These are phyloP conservation scores for Coemansia sp. DNA, from an alignment of 192 early-diverging fungal genomes.

Conservation along the genomic window DNA sequence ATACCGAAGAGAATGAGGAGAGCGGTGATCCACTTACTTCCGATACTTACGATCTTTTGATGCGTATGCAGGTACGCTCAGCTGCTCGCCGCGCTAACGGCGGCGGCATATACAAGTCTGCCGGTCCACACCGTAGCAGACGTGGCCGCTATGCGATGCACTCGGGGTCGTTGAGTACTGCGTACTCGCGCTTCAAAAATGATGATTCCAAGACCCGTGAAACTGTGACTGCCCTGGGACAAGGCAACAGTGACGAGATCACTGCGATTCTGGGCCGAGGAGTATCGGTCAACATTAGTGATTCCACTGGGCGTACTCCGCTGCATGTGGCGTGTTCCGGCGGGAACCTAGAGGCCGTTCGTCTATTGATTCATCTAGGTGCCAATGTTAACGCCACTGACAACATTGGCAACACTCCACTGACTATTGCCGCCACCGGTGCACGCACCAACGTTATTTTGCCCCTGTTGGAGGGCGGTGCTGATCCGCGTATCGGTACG, in stretches of 20 bases:
- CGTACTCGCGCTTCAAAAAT: background rate
- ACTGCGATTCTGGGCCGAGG: constrained; percentile 29
- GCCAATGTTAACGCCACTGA: constrained; percentile 40
- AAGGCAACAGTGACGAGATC: constrained; percentile 31
- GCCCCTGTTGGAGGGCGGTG: constrained; percentile 39
- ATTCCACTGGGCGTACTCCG: constrained; percentile 42
- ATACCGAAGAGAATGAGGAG: constrained; percentile 15
- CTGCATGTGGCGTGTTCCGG: constrained; percentile 45
- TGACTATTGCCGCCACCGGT: constrained; percentile 45
- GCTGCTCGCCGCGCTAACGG: background rate
- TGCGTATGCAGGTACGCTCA: constrained; percentile 13
- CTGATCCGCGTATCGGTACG: constrained; percentile 44
- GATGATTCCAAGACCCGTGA: constrained; percentile 11
- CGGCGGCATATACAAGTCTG: background rate
- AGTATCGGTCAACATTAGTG: constrained; percentile 18
- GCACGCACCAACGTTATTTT: constrained; percentile 36
- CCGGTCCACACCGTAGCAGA: background rate
- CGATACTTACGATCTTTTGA: constrained; percentile 4
- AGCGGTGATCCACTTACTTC: background rate
- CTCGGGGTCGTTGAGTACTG: background rate
- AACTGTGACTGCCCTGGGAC: constrained; percentile 33
- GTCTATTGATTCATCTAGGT: constrained; percentile 45
- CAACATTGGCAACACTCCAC: constrained; percentile 50
- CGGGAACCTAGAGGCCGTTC: constrained; percentile 33
- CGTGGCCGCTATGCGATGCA: background rate